phyloP scores from a whole-genome alignment of 306 rosid species.

The Fragaria iinumae region DNA sequence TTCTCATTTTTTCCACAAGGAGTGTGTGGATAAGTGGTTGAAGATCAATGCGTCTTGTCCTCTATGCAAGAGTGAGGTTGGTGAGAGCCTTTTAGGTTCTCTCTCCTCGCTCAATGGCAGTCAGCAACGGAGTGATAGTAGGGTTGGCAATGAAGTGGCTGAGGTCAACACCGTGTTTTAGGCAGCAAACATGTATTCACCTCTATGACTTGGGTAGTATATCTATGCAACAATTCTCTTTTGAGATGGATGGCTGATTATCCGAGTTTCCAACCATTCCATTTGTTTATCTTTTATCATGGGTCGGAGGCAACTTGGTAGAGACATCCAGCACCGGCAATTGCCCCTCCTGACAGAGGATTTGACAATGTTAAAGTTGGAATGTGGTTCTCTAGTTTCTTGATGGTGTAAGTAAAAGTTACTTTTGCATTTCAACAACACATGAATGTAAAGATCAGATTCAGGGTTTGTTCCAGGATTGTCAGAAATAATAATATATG shows the following conservation, averaged over 20 bases:
- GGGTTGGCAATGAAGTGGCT: conserved; percentile 30
- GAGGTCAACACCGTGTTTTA: conserved; percentile 14
- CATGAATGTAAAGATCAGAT: conserved; percentile 16
- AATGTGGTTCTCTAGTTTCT: conserved; percentile 17
- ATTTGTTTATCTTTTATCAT: not conserved
- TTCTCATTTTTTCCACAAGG: conserved; percentile 92
- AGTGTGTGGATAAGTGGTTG: conserved; percentile 93
- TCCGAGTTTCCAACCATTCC: conserved; percentile 4
- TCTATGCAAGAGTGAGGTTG: conserved; percentile 84
- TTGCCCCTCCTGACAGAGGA: not conserved
- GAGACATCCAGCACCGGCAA: not conserved
- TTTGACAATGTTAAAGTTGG: not conserved
- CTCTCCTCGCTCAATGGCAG: conserved; percentile 39
- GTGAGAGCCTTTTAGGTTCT: conserved; percentile 43
- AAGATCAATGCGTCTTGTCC: conserved; percentile 89
- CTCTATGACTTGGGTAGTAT: not conserved
- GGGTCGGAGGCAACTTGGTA: conserved; percentile 7
- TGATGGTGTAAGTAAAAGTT: conserved; percentile 15
- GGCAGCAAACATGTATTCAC: not conserved
- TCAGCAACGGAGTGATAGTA: conserved; percentile 45
- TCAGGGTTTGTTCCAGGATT: conserved; percentile 18
- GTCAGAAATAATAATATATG: conserved; percentile 9
- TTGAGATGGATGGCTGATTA: conserved; percentile 16
- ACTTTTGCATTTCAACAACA: conserved; percentile 15
- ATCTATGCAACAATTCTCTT: conserved; percentile 1